Evolutionary conservation across 208 protist genomes (phyloP).

Genomic region (Borovskyia barvae): DNA sequence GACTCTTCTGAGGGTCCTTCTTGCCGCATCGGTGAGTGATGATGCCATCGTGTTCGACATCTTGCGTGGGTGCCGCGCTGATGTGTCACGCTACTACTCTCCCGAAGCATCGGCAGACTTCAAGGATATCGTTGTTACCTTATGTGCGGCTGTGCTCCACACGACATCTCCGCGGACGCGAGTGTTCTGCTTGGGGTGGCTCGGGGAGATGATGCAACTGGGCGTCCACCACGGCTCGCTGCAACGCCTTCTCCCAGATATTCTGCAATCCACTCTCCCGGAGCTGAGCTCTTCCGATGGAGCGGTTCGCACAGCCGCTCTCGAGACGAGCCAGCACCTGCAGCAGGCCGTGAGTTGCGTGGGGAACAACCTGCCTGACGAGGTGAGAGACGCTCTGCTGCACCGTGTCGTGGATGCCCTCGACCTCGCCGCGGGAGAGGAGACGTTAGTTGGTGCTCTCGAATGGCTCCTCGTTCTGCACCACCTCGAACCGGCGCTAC

Average conservation of each 20-base stretch:
- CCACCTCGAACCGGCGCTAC: constrained; percentile 22
- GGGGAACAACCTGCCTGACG: constrained; percentile 5
- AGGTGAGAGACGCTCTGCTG: constrained; percentile 10
- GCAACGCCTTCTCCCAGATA: constrained; percentile 11
- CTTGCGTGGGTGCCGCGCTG: constrained; percentile 16
- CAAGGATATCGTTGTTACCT: constrained; percentile 16
- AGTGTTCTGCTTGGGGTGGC: constrained; percentile 32
- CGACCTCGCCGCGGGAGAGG: constrained; percentile 26
- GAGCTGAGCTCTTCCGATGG: constrained; percentile 19
- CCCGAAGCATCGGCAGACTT: constrained; percentile 8
- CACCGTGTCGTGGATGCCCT: constrained; percentile 21
- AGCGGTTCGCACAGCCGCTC: constrained; percentile 16
- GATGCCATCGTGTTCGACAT: constrained; percentile 23
- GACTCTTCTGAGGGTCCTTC: constrained; percentile 38
- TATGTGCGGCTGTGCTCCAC: constrained; percentile 10
- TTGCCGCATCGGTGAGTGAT: constrained; percentile 35
- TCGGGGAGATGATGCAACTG: constrained; percentile 21
- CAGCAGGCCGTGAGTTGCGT: constrained; percentile 19
- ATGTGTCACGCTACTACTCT: constrained; percentile 14
- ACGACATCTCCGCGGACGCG: constrained; percentile 17
- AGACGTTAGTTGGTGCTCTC: constrained; percentile 43
- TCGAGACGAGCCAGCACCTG: constrained; percentile 12
- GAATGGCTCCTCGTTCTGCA: constrained; percentile 64
- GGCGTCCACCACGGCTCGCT: constrained; percentile 13
- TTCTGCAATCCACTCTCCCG: constrained; percentile 18